These are phyloP conservation scores for Nyctanthes arbortristis DNA, from an alignment of 257 asterid species.

Conservation along the genomic window DNA sequence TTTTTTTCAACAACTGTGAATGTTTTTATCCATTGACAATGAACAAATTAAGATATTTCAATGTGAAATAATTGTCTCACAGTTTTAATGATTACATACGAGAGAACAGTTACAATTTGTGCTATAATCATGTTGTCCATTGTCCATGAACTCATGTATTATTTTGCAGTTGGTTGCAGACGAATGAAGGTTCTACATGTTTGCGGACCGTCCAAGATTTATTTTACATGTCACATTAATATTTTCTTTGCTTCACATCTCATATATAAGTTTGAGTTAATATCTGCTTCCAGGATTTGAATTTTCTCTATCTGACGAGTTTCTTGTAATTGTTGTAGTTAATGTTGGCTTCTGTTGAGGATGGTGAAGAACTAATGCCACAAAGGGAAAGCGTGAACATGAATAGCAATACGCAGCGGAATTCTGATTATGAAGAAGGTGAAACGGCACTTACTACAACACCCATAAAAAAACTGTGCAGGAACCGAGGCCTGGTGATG, in stretches of 20 bases:
- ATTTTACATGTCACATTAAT: neutral
- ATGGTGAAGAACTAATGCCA: conserved; percentile 90
- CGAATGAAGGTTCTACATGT: neutral
- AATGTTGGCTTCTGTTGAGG: conserved; percentile 67
- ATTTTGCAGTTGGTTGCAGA: too few species aligned
- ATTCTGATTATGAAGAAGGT: conserved; percentile 33
- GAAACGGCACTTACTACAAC: conserved; percentile 53
- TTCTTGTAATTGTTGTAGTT: conserved; percentile 43
- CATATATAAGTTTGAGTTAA: neutral
- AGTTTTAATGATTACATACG: too few species aligned
- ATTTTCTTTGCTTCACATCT: neutral
- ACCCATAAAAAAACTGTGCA: conserved; percentile 82
- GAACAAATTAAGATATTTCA: too few species aligned
- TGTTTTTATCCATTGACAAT: too few species aligned
- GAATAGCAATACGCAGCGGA: conserved; percentile 25
- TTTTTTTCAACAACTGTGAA: neutral
- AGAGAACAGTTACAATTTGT: too few species aligned
- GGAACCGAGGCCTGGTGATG: conserved; percentile 86
- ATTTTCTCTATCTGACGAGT: neutral
- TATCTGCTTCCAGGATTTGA: neutral
- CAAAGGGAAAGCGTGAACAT: conserved; percentile 43
- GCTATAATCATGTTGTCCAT: too few species aligned
- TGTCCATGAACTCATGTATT: too few species aligned
- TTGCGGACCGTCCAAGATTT: too few species aligned
- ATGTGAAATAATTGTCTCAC: too few species aligned